phyloP scores from a whole-genome alignment of 2,329 filamentous ascomycete species.

The Hypocreales sp. region DNA sequence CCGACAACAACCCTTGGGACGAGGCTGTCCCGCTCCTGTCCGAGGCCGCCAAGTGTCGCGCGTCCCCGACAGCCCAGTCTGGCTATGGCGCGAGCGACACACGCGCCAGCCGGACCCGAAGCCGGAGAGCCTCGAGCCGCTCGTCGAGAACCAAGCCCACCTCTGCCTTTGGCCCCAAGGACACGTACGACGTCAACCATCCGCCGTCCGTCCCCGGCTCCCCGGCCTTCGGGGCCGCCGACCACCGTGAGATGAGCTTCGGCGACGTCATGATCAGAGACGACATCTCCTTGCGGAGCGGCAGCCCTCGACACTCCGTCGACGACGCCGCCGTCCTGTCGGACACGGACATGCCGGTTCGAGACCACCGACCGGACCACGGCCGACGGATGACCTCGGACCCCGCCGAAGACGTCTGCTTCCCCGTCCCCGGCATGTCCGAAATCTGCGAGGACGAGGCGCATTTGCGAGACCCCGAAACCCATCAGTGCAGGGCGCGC shows the following conservation, averaged over 20 bases:
- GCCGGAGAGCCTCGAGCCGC: slow-evolving; percentile 31
- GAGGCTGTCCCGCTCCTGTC: slow-evolving; percentile 42
- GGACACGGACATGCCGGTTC: slow-evolving; percentile 9
- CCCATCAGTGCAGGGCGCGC: slow-evolving; percentile 22
- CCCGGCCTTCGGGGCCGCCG: slow-evolving; percentile 33
- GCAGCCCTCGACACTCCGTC: slow-evolving; percentile 12
- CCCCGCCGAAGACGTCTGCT: slow-evolving; percentile 82
- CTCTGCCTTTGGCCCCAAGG: slow-evolving; percentile 17
- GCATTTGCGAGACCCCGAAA: slow-evolving; percentile 25
- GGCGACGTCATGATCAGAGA: slow-evolving; percentile 59
- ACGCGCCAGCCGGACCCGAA: slow-evolving; percentile 17
- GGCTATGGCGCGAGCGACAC: slow-evolving; percentile 28
- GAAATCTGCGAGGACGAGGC: slow-evolving; percentile 69
- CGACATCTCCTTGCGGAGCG: slow-evolving; percentile 31
- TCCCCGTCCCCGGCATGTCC: slow-evolving; percentile 57
- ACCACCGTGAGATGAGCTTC: slow-evolving; percentile 40
- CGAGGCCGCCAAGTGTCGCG: slow-evolving; percentile 10
- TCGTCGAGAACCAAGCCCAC: slow-evolving; percentile 31
- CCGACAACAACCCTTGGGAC: slow-evolving; percentile 24
- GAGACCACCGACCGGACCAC: slow-evolving; percentile 14
- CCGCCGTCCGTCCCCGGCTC: slow-evolving; percentile 53
- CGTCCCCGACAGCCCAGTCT: slow-evolving; percentile 9
- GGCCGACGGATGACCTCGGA: slow-evolving; percentile 38
- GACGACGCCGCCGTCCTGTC: slow-evolving; percentile 18
- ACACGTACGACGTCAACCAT: slow-evolving; percentile 50